Percentiles rank a stretch among this genome's conserved stretches.
phyloP scores from a whole-genome alignment of 345 rosid species.

The Populus nigra region DNA sequence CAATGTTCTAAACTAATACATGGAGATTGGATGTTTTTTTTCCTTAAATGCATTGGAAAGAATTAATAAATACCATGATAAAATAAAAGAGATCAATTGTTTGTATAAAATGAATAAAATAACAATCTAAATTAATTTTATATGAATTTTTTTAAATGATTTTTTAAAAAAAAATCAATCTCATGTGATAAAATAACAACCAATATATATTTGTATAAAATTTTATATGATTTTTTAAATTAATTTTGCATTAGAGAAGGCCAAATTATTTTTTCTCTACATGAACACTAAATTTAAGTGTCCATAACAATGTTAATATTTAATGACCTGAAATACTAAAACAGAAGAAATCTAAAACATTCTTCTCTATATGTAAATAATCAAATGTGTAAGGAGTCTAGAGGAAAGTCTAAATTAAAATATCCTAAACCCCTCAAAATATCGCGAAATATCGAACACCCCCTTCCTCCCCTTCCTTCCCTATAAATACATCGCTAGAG shows the following conservation, averaged over 20 bases:
- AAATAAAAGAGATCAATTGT: not conserved
- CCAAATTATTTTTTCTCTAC: not conserved
- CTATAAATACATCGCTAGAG: constrained; percentile 52
- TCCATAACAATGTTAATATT: not conserved
- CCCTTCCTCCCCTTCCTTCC: not conserved
- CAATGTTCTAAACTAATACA: not conserved
- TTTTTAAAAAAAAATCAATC: too few relatives aligned
- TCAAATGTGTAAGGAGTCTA: not conserved
- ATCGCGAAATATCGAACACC: constrained; percentile 10
- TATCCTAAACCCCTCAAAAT: not conserved
- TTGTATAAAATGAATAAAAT: too few relatives aligned
- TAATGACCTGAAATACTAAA: not conserved
- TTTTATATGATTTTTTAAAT: too few relatives aligned
- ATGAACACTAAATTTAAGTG: not conserved
- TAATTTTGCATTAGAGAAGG: too few relatives aligned
- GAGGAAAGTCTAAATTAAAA: not conserved
- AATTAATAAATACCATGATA: too few relatives aligned
- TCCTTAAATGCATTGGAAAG: not conserved
- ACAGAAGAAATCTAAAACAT: not conserved
- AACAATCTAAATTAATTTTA: too few relatives aligned
- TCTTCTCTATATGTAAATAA: not conserved
- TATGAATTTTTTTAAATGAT: too few relatives aligned
- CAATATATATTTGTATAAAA: too few relatives aligned
- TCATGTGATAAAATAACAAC: too few relatives aligned
- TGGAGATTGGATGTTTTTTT: not conserved